These are phyloP conservation scores for Phytophthora pinifolia DNA, from an alignment of 352 stramenopile species.

Conservation along the genomic window DNA sequence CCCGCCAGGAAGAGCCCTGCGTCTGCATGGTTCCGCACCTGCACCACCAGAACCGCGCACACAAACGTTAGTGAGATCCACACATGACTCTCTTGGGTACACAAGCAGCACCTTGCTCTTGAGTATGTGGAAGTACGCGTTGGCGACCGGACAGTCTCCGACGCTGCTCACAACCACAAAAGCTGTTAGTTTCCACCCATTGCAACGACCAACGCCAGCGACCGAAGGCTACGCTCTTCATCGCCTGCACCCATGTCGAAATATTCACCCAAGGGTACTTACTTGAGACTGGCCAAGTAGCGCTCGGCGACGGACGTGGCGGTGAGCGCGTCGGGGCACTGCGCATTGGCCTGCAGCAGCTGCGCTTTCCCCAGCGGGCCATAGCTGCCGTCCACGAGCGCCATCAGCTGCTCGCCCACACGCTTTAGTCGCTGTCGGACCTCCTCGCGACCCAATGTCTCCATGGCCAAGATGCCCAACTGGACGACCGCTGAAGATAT, in stretches of 20 bases:
- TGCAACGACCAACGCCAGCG: not conserved
- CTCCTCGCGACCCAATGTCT: constrained; percentile 17
- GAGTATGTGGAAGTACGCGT: constrained; percentile 60
- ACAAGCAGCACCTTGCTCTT: constrained; percentile 42
- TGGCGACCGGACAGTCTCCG: constrained; percentile 50
- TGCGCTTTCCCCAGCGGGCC: constrained; percentile 43
- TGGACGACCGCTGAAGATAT: constrained; percentile 22
- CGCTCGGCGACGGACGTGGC: constrained; percentile 43
- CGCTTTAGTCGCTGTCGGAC: constrained; percentile 33
- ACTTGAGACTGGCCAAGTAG: constrained; percentile 46
- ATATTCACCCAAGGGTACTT: constrained; percentile 12
- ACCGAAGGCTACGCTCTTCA: constrained; percentile 8
- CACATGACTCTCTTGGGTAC: not conserved
- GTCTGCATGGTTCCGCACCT: constrained; percentile 42
- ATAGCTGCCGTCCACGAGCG: constrained; percentile 40
- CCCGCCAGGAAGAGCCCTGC: constrained; percentile 41
- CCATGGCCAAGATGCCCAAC: constrained; percentile 1
- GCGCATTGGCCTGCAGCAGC: constrained; percentile 49
- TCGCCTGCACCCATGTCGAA: constrained; percentile 12
- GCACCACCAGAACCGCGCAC: constrained; percentile 18
- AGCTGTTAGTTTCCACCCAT: not conserved
- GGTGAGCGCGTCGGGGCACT: constrained; percentile 47
- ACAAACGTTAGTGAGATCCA: constrained; percentile 6
- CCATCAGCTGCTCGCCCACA: constrained; percentile 33
- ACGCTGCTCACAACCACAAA: constrained; percentile 19